These are phyloP conservation scores for Calonectria multiphialidica DNA, from an alignment of 2,329 filamentous ascomycete genomes.

Conservation along the genomic window DNA sequence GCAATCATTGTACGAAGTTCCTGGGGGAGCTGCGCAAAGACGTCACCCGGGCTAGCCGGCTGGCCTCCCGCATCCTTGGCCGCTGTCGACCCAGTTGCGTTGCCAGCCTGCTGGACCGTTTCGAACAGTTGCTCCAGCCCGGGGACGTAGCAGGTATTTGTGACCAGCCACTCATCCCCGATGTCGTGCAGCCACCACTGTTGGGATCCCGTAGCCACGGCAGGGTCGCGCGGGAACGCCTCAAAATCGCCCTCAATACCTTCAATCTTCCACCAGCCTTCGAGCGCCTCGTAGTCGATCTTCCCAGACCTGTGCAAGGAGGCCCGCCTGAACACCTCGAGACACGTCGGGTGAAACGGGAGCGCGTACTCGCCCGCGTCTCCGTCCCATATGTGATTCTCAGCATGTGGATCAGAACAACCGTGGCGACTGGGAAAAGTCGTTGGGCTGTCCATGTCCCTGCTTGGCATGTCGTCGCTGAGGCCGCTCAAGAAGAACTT, in stretches of 20 bases:
- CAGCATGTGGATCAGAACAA: not conserved
- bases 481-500: constrained; percentile 36
- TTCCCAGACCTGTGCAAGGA: constrained; percentile 26
- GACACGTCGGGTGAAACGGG: constrained; percentile 46
- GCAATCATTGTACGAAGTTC: constrained; percentile 29
- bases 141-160: constrained; percentile 37
- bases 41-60: not conserved
- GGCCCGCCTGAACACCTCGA: constrained; percentile 45
- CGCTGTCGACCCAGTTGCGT: not conserved
- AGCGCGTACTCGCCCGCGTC: constrained; percentile 22
- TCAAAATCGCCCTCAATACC: constrained; percentile 18
- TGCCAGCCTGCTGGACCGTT: not conserved
- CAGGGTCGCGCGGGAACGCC: constrained; percentile 21
- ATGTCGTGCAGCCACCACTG: constrained; percentile 29
- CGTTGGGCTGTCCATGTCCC: not conserved
- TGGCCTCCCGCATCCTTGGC: not conserved
- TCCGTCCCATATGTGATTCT: constrained; percentile 21
- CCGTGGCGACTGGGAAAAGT: constrained; percentile 32
- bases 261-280: constrained; percentile 12
- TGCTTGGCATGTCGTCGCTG: constrained; percentile 30
- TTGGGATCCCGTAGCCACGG: not conserved
- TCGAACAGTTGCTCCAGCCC: constrained; percentile 18
- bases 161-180: constrained; percentile 32
- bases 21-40: constrained; percentile 17
- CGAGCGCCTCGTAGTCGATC: constrained; percentile 33